Evolutionary conservation across 805 yeast genomes (phyloP).

Genomic region (Starmerella apis): DNA sequence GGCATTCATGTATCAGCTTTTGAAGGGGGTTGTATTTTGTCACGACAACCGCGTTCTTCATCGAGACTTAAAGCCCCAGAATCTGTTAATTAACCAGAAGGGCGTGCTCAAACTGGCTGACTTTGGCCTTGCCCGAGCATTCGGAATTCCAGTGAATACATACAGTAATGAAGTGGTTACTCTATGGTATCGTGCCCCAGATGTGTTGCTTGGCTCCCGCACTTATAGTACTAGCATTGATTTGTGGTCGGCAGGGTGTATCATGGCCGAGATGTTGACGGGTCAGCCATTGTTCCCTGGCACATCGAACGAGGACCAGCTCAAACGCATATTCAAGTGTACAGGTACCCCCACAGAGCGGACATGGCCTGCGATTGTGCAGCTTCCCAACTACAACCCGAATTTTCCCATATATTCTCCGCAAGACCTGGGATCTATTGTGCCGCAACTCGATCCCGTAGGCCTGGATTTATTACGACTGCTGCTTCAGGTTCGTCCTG

Average conservation of each 20-base stretch:
- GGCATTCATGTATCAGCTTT: constrained; percentile 86
- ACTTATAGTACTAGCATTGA: constrained; percentile 95
- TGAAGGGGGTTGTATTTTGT: constrained; percentile 80
- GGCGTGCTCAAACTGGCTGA: constrained; percentile 93
- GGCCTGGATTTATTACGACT: constrained; percentile 58
- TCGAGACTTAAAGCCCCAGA: constrained; percentile 86
- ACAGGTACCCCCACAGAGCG: constrained; percentile 96
- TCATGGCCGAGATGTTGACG: constrained; percentile 96
- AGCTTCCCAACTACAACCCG: constrained; percentile 66
- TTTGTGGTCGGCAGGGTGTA: constrained; percentile 98
- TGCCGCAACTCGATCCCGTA: constrained; percentile 58
- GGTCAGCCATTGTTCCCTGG: constrained; percentile 97
- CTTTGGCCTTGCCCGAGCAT: constrained; percentile 94
- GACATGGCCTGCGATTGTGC: constrained; percentile 93
- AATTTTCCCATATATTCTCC: constrained; percentile 80
- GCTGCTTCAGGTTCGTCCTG: constrained; percentile 45
- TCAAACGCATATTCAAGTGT: constrained; percentile 77
- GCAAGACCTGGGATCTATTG: constrained; percentile 64
- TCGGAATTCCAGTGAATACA: constrained; percentile 95
- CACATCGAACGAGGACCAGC: constrained; percentile 89
- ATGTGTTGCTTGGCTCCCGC: constrained; percentile 85
- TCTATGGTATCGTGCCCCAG: constrained; percentile 96
- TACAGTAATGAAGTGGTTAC: constrained; percentile 97
- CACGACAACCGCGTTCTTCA: constrained; percentile 78
- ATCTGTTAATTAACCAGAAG: constrained; percentile 72